Conservation (phyloP, 2,329 filamentous ascomycete genomes). For the Juglanconis sp. region DNA sequence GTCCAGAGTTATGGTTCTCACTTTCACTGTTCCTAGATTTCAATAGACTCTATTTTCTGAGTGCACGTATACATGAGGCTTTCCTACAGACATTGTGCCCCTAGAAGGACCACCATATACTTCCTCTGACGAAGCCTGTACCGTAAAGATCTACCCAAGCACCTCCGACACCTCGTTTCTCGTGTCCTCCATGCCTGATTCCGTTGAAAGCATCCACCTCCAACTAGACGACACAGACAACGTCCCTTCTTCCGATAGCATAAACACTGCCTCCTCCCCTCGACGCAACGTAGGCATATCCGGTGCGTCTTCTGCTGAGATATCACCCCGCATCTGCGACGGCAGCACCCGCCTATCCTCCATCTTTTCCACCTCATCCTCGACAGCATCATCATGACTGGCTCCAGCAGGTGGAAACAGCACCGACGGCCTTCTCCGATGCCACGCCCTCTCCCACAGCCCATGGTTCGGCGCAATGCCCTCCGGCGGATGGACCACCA, state of each 20-base stretch:
- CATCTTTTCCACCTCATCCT: neutral
- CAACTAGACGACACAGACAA: neutral
- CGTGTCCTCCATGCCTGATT: neutral
- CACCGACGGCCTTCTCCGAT: constrained; percentile 8
- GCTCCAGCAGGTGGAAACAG: neutral
- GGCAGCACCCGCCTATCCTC: neutral
- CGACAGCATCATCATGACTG: neutral
- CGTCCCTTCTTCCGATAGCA: neutral
- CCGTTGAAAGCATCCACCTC: constrained; percentile 3
- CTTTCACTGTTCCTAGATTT: no score
- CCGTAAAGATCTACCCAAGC: no score
- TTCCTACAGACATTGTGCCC: no score
- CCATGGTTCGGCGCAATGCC: constrained; percentile 5
- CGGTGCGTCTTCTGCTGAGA: neutral
- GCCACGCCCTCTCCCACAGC: constrained; percentile 13
- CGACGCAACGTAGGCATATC: neutral
- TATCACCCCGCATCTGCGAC: neutral
- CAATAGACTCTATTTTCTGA: no score
- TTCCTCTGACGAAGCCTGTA: no score
- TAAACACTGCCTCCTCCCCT: neutral
- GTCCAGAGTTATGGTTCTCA: no score
- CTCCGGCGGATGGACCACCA: neutral
- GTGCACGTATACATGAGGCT: no score
- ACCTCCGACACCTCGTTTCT: neutral
- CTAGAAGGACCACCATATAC: no score